These are phyloP conservation scores for Schizonepeta tenuifolia DNA, from an alignment of 257 asterid genomes.

Conservation along the genomic window DNA sequence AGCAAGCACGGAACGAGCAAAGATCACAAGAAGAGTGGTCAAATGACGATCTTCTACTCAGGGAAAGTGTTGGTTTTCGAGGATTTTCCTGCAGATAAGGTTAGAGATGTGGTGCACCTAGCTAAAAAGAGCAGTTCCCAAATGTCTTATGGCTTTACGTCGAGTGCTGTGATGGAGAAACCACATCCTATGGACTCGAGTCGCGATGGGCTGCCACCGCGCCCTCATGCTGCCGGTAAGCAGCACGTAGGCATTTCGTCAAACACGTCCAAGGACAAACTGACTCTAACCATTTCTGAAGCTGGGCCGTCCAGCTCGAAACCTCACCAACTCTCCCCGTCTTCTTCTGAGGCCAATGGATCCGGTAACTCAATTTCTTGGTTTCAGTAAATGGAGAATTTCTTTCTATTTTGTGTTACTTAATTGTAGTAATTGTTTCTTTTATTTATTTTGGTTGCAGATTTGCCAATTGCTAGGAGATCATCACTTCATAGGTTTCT, in stretches of 20 bases:
- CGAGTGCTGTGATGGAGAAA: constrained; percentile 31
- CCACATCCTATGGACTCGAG: constrained; percentile 18
- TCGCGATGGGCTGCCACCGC: constrained; percentile 41
- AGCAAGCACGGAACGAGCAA: constrained; percentile 46
- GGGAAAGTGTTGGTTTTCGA: constrained; percentile 70
- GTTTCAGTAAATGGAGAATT: not conserved
- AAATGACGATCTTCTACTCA: constrained; percentile 69
- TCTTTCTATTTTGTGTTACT: not conserved
- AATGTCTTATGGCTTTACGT: constrained; percentile 46
- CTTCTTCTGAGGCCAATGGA: constrained; percentile 43
- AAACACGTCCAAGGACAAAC: constrained; percentile 34
- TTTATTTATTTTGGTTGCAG: constrained; percentile 32
- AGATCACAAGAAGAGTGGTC: constrained; percentile 49
- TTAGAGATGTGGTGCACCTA: constrained; percentile 52
- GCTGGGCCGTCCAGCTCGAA: constrained; percentile 37
- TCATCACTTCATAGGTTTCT: constrained; percentile 66
- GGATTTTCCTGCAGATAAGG: constrained; percentile 58
- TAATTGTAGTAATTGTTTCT: not conserved
- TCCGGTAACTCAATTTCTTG: constrained; percentile 43
- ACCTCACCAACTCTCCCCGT: constrained; percentile 17
- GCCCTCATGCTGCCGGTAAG: constrained; percentile 34
- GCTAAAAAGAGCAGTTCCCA: constrained; percentile 55
- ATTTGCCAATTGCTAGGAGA: constrained; percentile 88
- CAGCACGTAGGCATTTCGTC: constrained; percentile 42
- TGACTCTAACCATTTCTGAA: not conserved